These are phyloP conservation scores for Diaporthe sp. DNA, from an alignment of 2,329 filamentous ascomycete species.

Conservation along the genomic window DNA sequence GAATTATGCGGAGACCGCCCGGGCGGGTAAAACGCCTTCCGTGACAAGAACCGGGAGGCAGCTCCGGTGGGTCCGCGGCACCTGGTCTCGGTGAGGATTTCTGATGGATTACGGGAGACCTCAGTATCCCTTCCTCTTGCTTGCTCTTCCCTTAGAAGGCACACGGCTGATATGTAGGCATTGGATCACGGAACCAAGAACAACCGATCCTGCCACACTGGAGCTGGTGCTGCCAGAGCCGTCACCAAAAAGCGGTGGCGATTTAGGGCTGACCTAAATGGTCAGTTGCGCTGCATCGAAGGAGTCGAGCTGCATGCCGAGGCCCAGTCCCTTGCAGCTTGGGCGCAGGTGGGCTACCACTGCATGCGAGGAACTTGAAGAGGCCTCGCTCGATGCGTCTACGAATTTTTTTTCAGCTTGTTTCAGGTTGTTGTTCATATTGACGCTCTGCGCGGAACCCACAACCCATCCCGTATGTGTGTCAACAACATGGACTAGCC, in stretches of 20 bases:
- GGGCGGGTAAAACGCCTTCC: not conserved
- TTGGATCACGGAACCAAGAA: not conserved
- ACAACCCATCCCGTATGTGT: not conserved
- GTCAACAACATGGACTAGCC: not conserved
- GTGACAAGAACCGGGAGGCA: constrained; percentile 26
- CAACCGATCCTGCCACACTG: not conserved
- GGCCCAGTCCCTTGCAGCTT: constrained; percentile 18
- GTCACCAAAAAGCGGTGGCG: constrained; percentile 37
- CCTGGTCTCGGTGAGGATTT: constrained; percentile 7
- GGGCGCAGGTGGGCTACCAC: constrained; percentile 18
- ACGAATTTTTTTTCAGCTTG: constrained; percentile 20
- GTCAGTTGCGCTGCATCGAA: constrained; percentile 16
- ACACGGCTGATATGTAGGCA: not conserved
- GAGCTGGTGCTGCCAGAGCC: constrained; percentile 2
- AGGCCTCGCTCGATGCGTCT: constrained; percentile 36
- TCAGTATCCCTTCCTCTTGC: not conserved
- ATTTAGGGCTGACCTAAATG: constrained; percentile 38
- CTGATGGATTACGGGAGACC: constrained; percentile 12
- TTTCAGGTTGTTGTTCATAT: constrained; percentile 22
- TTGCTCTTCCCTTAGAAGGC: not conserved
- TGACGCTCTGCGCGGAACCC: constrained; percentile 3
- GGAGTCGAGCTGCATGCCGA: constrained; percentile 28
- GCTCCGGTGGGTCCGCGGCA: constrained; percentile 14
- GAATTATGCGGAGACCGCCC: not conserved
- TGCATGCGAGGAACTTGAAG: constrained; percentile 33